Percentiles rank a stretch among this genome's conserved stretches.
phyloP scores from a whole-genome alignment of 2,329 filamentous ascomycete species.

The Cyphellophora attinorum region DNA sequence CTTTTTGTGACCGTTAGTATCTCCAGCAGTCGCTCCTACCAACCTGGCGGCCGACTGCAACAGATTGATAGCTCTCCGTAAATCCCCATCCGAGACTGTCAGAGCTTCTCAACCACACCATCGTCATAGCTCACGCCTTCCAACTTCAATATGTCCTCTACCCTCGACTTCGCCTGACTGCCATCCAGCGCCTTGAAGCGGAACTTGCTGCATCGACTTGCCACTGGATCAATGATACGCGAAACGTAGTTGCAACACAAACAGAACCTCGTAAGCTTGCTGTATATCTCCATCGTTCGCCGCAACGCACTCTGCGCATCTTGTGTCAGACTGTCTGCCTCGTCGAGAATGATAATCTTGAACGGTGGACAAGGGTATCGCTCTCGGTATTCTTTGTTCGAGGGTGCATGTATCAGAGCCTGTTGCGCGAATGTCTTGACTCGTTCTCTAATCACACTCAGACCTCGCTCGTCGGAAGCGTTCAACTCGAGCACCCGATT shows the following conservation, averaged over 20 bases:
- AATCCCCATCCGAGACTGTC: slow-evolving; percentile 80
- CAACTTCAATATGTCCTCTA: slow-evolving; percentile 71
- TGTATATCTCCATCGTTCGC: slow-evolving; percentile 97
- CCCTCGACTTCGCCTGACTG: slow-evolving; percentile 65
- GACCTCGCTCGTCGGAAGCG: slow-evolving; percentile 96
- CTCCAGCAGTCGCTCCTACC: slow-evolving; percentile 53
- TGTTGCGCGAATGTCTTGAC: slow-evolving; percentile 84
- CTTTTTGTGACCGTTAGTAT: slow-evolving; percentile 31
- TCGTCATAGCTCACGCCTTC: slow-evolving; percentile 69
- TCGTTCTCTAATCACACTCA: slow-evolving; percentile 92
- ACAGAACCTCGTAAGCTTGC: slow-evolving; percentile 92
- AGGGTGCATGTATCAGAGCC: slow-evolving; percentile 14
- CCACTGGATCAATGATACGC: slow-evolving; percentile 91
- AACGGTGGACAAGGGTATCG: slow-evolving; percentile 87
- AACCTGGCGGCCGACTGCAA: slow-evolving; percentile 87
- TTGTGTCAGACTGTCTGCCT: slow-evolving; percentile 95
- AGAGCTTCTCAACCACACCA: slow-evolving; percentile 79
- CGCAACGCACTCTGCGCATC: slow-evolving; percentile 89
- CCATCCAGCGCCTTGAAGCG: slow-evolving; percentile 92
- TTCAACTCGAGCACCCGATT: slow-evolving; percentile 97
- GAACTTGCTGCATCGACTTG: slow-evolving; percentile 90
- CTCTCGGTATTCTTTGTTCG: slow-evolving; percentile 38
- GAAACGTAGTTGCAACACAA: slow-evolving; percentile 99
- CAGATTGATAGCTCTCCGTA: slow-evolving; percentile 93
- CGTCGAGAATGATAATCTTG: slow-evolving; percentile 97